phyloP scores from a whole-genome alignment of 2,329 filamentous ascomycete species.

The Alternaria gansuensis region DNA sequence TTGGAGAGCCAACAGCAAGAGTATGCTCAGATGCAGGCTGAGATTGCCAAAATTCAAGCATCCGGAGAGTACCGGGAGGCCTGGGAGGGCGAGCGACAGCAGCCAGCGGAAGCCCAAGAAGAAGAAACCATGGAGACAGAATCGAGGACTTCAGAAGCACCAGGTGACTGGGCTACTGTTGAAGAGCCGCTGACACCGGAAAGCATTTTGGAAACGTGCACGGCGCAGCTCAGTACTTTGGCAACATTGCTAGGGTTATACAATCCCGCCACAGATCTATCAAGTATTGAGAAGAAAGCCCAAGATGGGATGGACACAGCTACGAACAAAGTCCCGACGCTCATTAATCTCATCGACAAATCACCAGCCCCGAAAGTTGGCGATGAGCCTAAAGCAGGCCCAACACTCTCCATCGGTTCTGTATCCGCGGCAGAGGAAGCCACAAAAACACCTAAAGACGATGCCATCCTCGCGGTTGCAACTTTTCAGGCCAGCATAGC shows the following conservation, averaged over 20 bases:
- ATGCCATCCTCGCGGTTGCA: conserved; percentile 64
- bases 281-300: conserved; percentile 65
- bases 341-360: conserved; percentile 54
- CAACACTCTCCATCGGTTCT: conserved; percentile 47
- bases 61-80: conserved; percentile 35
- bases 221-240: conserved; percentile 66
- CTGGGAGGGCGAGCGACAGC: conserved; percentile 27
- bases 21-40: conserved; percentile 53
- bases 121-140: conserved; percentile 38
- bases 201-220: conserved; percentile 72
- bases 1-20: conserved; percentile 57
- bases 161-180: conserved; percentile 72
- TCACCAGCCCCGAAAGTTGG: conserved; percentile 26
- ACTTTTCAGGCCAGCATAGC: conserved; percentile 66
- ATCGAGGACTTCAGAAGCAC: conserved; percentile 41
- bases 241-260: conserved; percentile 60
- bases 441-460: conserved; percentile 57
- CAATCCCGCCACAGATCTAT: conserved; percentile 55
- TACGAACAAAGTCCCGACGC: conserved; percentile 63
- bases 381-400: conserved; percentile 43
- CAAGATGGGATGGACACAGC: conserved; percentile 64
- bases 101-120: conserved; percentile 18
- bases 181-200: conserved; percentile 71
- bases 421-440: conserved; percentile 30
- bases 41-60: conserved; percentile 45